Percentiles rank a stretch among this genome's conserved stretches.
Conservation (phyloP, 306 rosid species). For the Vigna hirtella region DNA sequence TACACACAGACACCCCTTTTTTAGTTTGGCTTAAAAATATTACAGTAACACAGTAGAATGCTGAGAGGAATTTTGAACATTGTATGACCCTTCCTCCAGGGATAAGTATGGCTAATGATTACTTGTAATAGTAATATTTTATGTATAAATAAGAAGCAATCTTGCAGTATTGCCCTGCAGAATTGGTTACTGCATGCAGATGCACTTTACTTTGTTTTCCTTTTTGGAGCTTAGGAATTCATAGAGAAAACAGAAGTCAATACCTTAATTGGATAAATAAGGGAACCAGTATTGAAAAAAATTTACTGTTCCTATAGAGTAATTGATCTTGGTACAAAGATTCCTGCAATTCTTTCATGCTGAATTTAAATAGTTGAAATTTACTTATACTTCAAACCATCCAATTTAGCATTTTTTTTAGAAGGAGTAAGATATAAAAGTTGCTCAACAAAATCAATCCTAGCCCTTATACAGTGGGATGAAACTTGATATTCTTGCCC, state of each 20-base stretch:
- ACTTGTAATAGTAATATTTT: neutral
- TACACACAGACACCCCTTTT: neutral
- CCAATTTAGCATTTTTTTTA: no score
- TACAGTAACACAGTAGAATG: constrained; percentile 8
- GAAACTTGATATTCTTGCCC: no score
- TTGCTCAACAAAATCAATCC: no score
- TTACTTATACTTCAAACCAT: no score
- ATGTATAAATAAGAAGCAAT: constrained; percentile 11
- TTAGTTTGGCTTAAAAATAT: neutral
- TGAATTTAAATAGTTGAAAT: no score
- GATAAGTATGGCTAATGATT: constrained; percentile 2
- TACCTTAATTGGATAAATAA: neutral
- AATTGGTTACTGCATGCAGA: neutral
- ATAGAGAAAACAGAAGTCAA: neutral
- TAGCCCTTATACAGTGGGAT: no score
- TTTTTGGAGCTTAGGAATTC: neutral
- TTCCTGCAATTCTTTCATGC: neutral
- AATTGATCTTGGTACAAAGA: neutral
- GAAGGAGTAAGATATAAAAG: no score
- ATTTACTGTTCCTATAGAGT: neutral
- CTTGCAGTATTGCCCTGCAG: neutral
- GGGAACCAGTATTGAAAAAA: neutral
- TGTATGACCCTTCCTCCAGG: neutral
- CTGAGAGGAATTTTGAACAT: constrained; percentile 16
- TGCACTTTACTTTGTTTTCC: neutral